phyloP scores from a whole-genome alignment of 2,329 filamentous ascomycete genomes.

The Teratosphaeriaceae sp. region DNA sequence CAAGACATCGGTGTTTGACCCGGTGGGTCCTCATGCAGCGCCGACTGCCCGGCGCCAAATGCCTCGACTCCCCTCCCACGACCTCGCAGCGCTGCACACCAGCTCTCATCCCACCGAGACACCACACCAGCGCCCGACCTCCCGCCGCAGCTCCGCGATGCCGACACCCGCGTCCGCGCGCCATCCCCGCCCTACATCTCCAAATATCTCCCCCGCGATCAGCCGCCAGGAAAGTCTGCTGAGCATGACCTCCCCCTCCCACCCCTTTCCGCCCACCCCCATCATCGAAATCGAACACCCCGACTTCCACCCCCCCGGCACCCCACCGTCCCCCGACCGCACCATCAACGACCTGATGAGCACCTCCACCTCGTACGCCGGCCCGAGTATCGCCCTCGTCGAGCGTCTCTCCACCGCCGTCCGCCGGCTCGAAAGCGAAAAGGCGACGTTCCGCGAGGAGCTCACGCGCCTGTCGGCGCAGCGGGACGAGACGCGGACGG shows the following conservation, averaged over 20 bases:
- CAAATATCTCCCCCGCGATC: constrained; percentile 20
- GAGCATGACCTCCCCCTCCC: constrained; percentile 6
- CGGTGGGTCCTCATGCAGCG: constrained; percentile 25
- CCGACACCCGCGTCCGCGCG: constrained; percentile 14
- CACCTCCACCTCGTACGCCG: constrained; percentile 72
- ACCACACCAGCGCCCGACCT: constrained; percentile 21
- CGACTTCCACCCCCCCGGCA: constrained; percentile 35
- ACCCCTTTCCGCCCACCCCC: constrained; percentile 36
- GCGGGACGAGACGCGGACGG: constrained; percentile 81
- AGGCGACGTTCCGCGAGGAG: constrained; percentile 83
- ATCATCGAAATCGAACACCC: constrained; percentile 46
- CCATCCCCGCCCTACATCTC: constrained; percentile 8
- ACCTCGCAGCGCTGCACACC: constrained; percentile 18
- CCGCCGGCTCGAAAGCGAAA: constrained; percentile 83
- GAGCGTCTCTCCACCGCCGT: constrained; percentile 94
- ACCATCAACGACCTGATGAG: constrained; percentile 52
- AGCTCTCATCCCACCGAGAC: constrained; percentile 10
- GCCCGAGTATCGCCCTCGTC: constrained; percentile 88
- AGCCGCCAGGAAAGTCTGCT: constrained; percentile 42
- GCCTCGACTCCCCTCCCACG: constrained; percentile 23
- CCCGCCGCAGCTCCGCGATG: constrained; percentile 25
- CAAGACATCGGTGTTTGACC: constrained; percentile 30
- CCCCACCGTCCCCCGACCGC: constrained; percentile 46
- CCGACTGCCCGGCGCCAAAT: constrained; percentile 18
- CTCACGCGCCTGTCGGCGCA: constrained; percentile 72